These are phyloP conservation scores for Hippophae rhamnoides DNA, from an alignment of 306 rosid genomes.

Conservation along the genomic window DNA sequence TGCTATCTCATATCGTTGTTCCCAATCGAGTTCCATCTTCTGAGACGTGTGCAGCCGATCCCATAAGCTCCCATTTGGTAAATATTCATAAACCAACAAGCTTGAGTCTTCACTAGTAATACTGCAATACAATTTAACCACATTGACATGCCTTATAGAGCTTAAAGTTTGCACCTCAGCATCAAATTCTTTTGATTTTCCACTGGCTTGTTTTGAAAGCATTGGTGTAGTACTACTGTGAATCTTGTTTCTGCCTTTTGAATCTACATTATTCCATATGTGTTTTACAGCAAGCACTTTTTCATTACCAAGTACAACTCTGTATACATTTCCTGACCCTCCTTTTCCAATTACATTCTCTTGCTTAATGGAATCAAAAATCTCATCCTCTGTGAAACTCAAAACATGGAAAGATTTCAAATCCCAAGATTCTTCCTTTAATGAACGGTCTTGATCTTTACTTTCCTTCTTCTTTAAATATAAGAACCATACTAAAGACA, in stretches of 20 bases:
- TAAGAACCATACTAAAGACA: conserved; percentile 23
- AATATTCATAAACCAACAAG: conserved; percentile 74
- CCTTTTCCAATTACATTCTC: conserved; percentile 89
- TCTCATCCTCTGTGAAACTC: conserved; percentile 69
- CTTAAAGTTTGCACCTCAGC: conserved; percentile 78
- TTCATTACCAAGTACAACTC: conserved; percentile 49
- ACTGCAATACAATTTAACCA: conserved; percentile 85
- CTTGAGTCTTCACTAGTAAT: conserved; percentile 86
- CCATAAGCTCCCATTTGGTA: conserved; percentile 89
- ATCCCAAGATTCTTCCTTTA: conserved; percentile 81
- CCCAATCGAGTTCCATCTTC: conserved; percentile 91
- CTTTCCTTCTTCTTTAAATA: conserved; percentile 31
- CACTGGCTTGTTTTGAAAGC: conserved; percentile 24
- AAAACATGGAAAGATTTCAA: conserved; percentile 76
- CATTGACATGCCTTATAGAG: conserved; percentile 84
- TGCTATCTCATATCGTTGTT: conserved; percentile 63
- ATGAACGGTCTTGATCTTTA: conserved; percentile 35
- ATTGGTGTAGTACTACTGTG: conserved; percentile 42
- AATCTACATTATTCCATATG: conserved; percentile 53
- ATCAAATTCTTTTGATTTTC: conserved; percentile 52
- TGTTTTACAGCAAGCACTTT: conserved; percentile 87
- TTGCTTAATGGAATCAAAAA: conserved; percentile 65
- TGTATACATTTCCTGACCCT: conserved; percentile 85
- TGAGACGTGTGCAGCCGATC: conserved; percentile 53
- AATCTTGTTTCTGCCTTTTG: conserved; percentile 17